Percentiles rank a stretch among this genome's conserved stretches.
phyloP scores from a whole-genome alignment of 1,139 yeast species.

The Blastobotrys indianensis region DNA sequence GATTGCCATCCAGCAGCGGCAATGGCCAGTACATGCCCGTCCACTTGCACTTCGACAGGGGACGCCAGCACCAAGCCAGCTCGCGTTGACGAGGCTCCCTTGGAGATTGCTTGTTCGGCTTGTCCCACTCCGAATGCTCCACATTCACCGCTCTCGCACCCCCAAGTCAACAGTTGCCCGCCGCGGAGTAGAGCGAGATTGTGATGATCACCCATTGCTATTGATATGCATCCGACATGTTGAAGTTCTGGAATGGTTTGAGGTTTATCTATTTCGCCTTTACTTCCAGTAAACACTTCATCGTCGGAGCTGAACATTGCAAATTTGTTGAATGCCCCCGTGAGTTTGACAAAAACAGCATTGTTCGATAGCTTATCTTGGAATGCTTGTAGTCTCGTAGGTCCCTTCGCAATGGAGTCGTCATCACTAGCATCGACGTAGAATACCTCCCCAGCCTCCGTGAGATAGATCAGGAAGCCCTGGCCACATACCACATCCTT shows the following conservation, averaged over 20 bases:
- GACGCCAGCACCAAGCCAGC: conserved; percentile 39
- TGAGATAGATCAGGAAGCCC: conserved; percentile 47
- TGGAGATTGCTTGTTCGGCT: conserved; percentile 30
- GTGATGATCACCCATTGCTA: conserved; percentile 74
- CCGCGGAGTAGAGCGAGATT: conserved; percentile 52
- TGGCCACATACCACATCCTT: conserved; percentile 56
- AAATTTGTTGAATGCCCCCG: conserved; percentile 47
- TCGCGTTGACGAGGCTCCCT: conserved; percentile 31
- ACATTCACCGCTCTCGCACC: conserved; percentile 53
- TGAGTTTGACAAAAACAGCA: conserved; percentile 33
- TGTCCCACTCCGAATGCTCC: conserved; percentile 69
- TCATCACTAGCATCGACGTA: conserved; percentile 30
- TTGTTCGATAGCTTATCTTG: conserved; percentile 10
- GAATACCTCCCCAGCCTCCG: conserved; percentile 42
- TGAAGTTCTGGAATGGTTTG: conserved; percentile 43
- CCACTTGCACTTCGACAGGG: conserved; percentile 42
- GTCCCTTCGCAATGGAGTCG: conserved; percentile 3
- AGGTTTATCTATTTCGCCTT: conserved; percentile 22
- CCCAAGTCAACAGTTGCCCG: conserved; percentile 68
- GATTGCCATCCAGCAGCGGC: conserved; percentile 85
- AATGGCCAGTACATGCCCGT: conserved; percentile 45
- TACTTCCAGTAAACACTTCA: conserved; percentile 43
- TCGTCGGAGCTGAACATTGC: conserved; percentile 51
- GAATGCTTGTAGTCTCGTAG: conserved; percentile 12
- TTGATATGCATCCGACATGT: conserved; percentile 45